Evolutionary conservation across 805 yeast genomes (phyloP).

Genomic region (Diddensiella santjacobensis): DNA sequence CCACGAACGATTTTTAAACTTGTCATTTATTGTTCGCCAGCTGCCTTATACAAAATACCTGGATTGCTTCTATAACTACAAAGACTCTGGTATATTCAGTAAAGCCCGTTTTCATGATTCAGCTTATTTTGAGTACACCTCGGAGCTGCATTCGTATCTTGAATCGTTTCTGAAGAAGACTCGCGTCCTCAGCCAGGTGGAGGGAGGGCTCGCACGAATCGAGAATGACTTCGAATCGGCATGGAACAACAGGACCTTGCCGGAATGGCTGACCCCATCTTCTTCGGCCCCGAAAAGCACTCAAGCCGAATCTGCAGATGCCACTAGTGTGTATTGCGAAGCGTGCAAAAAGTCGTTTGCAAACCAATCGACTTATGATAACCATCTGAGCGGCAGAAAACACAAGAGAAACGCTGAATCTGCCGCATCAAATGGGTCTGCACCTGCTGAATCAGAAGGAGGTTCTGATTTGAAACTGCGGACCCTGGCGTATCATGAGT

Average conservation of each 20-base stretch:
- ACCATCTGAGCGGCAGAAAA: conserved; percentile 71
- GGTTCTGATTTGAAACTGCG: conserved; percentile 18
- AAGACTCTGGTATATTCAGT: conserved; percentile 25
- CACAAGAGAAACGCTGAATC: conserved; percentile 51
- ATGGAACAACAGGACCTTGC: conserved; percentile 23
- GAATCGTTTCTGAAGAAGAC: conserved; percentile 43
- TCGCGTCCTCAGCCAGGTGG: conserved; percentile 47
- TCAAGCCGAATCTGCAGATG: background rate
- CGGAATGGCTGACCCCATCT: conserved; percentile 8
- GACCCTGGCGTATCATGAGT: conserved; percentile 36
- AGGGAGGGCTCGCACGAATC: conserved; percentile 29
- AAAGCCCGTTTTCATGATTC: conserved; percentile 24
- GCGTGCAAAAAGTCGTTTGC: conserved; percentile 63
- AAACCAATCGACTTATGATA: conserved; percentile 58
- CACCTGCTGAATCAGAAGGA: background rate
- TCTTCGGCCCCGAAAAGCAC: no score
- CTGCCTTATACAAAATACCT: conserved; percentile 51
- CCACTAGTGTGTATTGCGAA: conserved; percentile 46
- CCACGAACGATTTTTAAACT: conserved; percentile 53
- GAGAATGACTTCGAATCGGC: conserved; percentile 27
- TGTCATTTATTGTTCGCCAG: conserved; percentile 36
- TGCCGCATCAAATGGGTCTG: conserved; percentile 7
- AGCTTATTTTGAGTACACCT: conserved; percentile 45
- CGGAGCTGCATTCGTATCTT: conserved; percentile 48
- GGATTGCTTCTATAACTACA: conserved; percentile 42